A percentile compares a stretch with the other conserved stretches of the same genome.
Conservation (phyloP, 306 rosid genomes). For the Medicago arabica region DNA sequence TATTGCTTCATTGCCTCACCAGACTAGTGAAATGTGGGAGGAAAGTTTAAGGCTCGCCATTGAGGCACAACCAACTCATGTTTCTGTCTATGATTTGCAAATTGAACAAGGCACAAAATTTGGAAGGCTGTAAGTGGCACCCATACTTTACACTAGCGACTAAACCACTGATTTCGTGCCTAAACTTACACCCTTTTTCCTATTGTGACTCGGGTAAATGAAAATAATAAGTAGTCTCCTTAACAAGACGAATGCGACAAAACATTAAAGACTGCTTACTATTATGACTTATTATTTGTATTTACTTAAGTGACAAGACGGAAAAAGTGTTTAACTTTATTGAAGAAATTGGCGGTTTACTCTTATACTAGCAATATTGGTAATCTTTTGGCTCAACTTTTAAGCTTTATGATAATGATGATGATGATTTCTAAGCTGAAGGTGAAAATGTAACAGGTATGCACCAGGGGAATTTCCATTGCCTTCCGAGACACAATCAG, state of each 20-base stretch:
- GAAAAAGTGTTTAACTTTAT: background rate
- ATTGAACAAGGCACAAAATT: conserved; percentile 90
- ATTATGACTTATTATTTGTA: background rate
- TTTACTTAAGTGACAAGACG: background rate
- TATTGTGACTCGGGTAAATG: background rate
- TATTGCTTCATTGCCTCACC: conserved; percentile 88
- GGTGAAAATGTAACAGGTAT: conserved; percentile 60
- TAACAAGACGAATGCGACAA: background rate
- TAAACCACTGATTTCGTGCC: background rate
- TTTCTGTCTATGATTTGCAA: conserved; percentile 90
- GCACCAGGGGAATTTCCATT: conserved; percentile 86
- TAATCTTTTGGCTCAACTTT: background rate
- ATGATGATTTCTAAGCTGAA: conserved; percentile 39
- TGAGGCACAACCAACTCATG: conserved; percentile 75
- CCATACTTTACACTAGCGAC: background rate
- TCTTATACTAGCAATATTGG: background rate
- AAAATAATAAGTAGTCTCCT: background rate
- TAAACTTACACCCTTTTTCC: background rate
- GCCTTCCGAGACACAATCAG: conserved; percentile 84
- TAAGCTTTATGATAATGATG: conserved; percentile 24
- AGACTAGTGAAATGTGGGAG: conserved; percentile 82
- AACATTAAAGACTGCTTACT: background rate
- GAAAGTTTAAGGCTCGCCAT: conserved; percentile 77
- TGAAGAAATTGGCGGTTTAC: background rate
- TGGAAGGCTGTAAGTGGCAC: conserved; percentile 68